Evolutionary conservation across 202 grass and related monocot species (phyloP), one percentile per base, ranked within the genome.

Genomic region (Schoenoplectus triqueter): DNA sequence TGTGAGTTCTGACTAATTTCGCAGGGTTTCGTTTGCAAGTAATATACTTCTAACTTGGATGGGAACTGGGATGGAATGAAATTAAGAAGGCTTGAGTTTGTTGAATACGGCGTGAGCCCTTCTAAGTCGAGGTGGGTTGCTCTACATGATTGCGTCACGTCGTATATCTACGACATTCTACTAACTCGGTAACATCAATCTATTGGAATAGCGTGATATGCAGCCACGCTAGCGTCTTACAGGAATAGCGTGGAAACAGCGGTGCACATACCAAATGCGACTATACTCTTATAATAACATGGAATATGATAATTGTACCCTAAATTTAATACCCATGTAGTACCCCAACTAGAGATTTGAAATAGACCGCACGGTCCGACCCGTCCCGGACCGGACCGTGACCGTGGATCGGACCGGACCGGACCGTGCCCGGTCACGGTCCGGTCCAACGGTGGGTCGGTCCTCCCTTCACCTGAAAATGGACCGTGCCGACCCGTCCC

Each of bases 141-240:
- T 55, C 40, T 46, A n/a, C 15, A 51, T 73, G 0, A 50, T 21
- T 78, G n/a, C n/a, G 1, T 44, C 55, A 78, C 54, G 8, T 10
- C 2, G 31, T 17, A 8, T 45, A 78, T 78, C 7, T 78, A 78
- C 75, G 15, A 78, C 39, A 78, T 78, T 78, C 31, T 79, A 79
- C 74, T 39, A 74, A 74, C 41, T 77, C 19, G 71, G 19, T 68
- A 67, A 13, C 10, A 42, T 42, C 10, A 68, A 14, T 45, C 21
- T 45, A n/a, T 46, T 46, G 41, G 67, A 6, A 31, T 69, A 21
- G 20, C 0, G 21, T 71, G 2, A 0, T 2, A 49, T 72, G 13
- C 41, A 40, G 13, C 74, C 51, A 78, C 22, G 73, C 21, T 41
- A 78, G 10, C 31, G 41, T n/a, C 21, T 74, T 22, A 52, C 8